These are phyloP conservation scores for Podaxis rugospora DNA, from an alignment of 768 basidiomycete species.

Conservation along the genomic window DNA sequence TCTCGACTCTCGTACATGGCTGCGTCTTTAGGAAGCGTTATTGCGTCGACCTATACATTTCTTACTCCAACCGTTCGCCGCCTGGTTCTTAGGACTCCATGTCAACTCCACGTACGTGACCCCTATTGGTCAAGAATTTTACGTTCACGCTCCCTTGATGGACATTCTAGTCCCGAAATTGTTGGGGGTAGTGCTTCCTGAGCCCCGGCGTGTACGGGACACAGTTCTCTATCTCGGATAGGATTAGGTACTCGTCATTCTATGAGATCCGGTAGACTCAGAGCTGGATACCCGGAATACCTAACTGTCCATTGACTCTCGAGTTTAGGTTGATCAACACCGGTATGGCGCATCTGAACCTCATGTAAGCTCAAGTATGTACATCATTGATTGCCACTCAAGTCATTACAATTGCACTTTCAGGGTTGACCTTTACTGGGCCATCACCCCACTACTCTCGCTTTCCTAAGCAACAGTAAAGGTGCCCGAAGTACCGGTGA, in stretches of 20 bases:
- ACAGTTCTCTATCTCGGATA: background rate
- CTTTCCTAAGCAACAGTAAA: conserved; percentile 51
- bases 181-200: background rate
- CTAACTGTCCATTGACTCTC: too few species aligned
- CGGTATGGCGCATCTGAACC: background rate
- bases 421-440: conserved; percentile 51
- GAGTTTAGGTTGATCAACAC: too few species aligned
- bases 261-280: too few species aligned
- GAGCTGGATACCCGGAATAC: too few species aligned
- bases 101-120: background rate
- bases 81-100: background rate
- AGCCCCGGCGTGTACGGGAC: background rate
- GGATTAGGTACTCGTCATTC: background rate
- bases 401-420: background rate
- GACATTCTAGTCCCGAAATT: background rate
- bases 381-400: background rate
- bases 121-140: background rate
- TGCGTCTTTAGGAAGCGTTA: background rate
- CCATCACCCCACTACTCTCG: conserved; percentile 41
- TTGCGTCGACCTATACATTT: background rate
- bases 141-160: background rate
- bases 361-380: background rate
- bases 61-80: background rate
- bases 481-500: conserved; percentile 55
- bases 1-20: background rate